Evolutionary conservation across 305 asterid species (phyloP), one percentile per base, ranked within the genome.

Genomic region (Salvia sclarea): DNA sequence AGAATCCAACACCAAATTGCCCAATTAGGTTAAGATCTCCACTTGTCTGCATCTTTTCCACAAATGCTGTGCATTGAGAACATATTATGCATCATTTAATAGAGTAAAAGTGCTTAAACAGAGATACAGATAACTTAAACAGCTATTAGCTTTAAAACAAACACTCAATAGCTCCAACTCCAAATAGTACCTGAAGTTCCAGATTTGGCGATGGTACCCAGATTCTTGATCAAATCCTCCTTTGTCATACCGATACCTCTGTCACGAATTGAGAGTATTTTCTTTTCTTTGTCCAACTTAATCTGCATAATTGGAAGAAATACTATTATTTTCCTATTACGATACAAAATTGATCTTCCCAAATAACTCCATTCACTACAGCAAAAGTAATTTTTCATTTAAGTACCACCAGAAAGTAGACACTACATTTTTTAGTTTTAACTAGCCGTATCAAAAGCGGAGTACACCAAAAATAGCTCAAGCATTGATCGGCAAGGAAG

Each of bases 201-300:
- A 58, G 98, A 92, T 69, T 85, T 85, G n/a, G 91, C 91, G 38
- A 85, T 81, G 70, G 91, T 85, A 24, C 91, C 91, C 86, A 85
- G 74, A 74, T 85, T 85, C 85, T 85, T 85, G 68, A 88, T 81
- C 75, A 92, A 76, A 75, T 92, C 98, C 76, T 92, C 98, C 81
- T 92, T 92, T 17, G 98, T 92, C 98, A 92, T 90, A 59, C 97
- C 95, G 33, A 92, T 86, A 68, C 97, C 98, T 81, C 92, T 83
- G 72, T 92, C 98, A 18, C 94, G 95, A 63, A 92, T 86, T 3
- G 84, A 86, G 30, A 90, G 83, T 70, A 84, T 85, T 83, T 85
- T 92, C 77, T 88, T 92, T 76, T 90, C 97, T 75, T 92, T 90
- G 80, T 90, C 98, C 76, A 92, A 77, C 71, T 84, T 88, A 78